These are phyloP conservation scores for Macrolepiota albuminosa DNA, from an alignment of 768 basidiomycete genomes.

Conservation along the genomic window DNA sequence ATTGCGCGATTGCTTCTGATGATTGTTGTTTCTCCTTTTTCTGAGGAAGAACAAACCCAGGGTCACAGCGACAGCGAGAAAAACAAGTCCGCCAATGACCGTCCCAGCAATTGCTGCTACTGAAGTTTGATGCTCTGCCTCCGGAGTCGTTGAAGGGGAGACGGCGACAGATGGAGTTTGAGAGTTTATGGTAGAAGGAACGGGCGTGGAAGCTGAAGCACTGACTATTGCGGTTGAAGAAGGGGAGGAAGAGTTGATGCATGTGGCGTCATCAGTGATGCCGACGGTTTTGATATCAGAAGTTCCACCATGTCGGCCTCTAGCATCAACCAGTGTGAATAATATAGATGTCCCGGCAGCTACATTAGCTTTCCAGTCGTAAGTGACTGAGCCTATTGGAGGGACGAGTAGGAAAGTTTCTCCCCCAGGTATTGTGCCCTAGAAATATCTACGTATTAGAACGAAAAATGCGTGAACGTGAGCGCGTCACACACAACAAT, in stretches of 20 bases:
- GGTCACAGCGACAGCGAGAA: constrained; percentile 46
- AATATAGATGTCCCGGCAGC: constrained; percentile 53
- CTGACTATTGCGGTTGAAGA: constrained; percentile 30
- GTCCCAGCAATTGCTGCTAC: constrained; percentile 47
- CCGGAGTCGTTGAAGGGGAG: constrained; percentile 20
- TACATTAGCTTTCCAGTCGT: constrained; percentile 54
- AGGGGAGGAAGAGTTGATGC: constrained; percentile 49
- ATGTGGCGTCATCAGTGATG: constrained; percentile 41
- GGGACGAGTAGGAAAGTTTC: constrained; percentile 40
- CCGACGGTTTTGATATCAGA: constrained; percentile 49
- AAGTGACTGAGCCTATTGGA: constrained; percentile 33
- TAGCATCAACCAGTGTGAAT: constrained; percentile 50
- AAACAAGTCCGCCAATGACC: constrained; percentile 49
- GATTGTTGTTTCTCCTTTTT: constrained; percentile 26
- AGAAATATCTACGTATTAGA: neutral
- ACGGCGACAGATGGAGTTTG: constrained; percentile 18
- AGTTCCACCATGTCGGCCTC: constrained; percentile 51
- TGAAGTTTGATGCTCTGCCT: constrained; percentile 20
- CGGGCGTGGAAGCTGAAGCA: constrained; percentile 7
- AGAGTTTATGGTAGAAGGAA: constrained; percentile 9
- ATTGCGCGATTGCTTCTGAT: constrained; percentile 22
- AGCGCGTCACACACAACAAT: constrained; percentile 37
- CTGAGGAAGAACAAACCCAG: constrained; percentile 48
- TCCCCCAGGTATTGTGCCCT: constrained; percentile 67
- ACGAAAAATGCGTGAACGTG: neutral